phyloP scores from a whole-genome alignment of 2,329 filamentous ascomycete genomes.

The Rhexocercosporidium sp. region DNA sequence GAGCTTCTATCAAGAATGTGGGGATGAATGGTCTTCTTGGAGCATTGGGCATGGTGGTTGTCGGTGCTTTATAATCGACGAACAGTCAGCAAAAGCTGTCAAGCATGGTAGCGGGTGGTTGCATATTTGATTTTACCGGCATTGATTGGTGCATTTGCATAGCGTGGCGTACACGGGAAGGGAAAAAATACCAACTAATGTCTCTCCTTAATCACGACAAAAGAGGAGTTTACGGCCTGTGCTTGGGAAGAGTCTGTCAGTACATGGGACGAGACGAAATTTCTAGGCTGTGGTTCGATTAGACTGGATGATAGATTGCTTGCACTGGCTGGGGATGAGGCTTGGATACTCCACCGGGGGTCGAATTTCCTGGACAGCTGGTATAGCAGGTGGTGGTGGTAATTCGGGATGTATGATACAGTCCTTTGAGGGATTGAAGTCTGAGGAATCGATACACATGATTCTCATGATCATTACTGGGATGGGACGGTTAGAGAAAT shows the following conservation, averaged over 20 bases:
- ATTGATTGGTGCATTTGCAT: conserved; percentile 30
- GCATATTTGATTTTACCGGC: conserved; percentile 23
- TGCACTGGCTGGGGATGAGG: neutral
- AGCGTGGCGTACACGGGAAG: conserved; percentile 27
- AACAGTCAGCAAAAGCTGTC: neutral
- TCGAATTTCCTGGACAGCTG: neutral
- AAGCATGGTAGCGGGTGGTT: conserved; percentile 11
- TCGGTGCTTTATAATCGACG: conserved; percentile 30
- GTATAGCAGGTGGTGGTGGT: neutral
- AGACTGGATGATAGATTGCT: conserved; percentile 6
- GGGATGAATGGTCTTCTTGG: conserved; percentile 33
- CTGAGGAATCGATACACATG: conserved; percentile 4
- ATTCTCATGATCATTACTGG: neutral
- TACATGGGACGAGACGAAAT: conserved; percentile 7
- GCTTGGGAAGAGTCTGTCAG: conserved; percentile 5
- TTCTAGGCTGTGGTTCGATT: neutral
- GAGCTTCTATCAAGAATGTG: conserved; percentile 23
- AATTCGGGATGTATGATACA: conserved; percentile 4
- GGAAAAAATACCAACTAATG: conserved; percentile 34
- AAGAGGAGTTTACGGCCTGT: conserved; percentile 17
- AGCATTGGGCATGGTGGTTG: conserved; percentile 31
- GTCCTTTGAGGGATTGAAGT: neutral
- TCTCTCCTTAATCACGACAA: conserved; percentile 34
- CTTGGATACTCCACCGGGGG: neutral
- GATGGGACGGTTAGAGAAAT: conserved; percentile 4